Base-by-base conservation (phyloP, 768 basidiomycete genomes). In the Leucocoprinus leucothites region DNA sequence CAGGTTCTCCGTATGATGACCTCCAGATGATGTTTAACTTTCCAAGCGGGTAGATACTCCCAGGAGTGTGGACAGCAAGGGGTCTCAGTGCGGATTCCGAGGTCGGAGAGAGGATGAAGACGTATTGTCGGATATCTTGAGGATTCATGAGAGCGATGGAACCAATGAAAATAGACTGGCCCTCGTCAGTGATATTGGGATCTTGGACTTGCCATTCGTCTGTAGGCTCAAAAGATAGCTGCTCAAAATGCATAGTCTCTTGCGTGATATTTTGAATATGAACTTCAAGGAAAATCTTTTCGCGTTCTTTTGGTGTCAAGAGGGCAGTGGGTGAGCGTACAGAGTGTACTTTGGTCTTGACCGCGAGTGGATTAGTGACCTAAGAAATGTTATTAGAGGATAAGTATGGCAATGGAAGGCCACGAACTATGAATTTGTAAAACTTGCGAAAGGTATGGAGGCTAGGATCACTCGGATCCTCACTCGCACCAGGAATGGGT, bases 351-450 rank as follows among this genome's bases (percentile, higher is more conserved):
- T 95, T 95, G 13, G 94, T 97, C 71, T 96, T 96, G 56, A 98
- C 94, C 0, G 92, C 92, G 13, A 98, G 74, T 1, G 95, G 95
- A 61, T 96, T 95, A n/a, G 86, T 88, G 22, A 94, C 93, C 92
- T 96, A 60, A 14, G 46, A 54, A 19, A 19, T 41, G n/a, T 43
- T 5, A 45, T n/a, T 9, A 40, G 26, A 35, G 53, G 35, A 51
- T 38, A 45, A 41, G 42, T 31, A 31, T 31, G 40, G 25, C 26
- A 36, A 40, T 13, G 28, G 35, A 43, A 38, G 42, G 42, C 16
- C 24, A 79, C 89, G 66, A 65, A 95, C 92, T 47, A 82, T 82
- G 69, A 95, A 96, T 65, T 94, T 94, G 73, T 94, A 93, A 70
- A 91, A 94, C 66, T 94, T 91, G 49, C 89, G 80, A 66, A 95